These are phyloP conservation scores for Ustilago loliicola DNA, from an alignment of 1,284 basidiomycete genomes.

Conservation along the genomic window DNA sequence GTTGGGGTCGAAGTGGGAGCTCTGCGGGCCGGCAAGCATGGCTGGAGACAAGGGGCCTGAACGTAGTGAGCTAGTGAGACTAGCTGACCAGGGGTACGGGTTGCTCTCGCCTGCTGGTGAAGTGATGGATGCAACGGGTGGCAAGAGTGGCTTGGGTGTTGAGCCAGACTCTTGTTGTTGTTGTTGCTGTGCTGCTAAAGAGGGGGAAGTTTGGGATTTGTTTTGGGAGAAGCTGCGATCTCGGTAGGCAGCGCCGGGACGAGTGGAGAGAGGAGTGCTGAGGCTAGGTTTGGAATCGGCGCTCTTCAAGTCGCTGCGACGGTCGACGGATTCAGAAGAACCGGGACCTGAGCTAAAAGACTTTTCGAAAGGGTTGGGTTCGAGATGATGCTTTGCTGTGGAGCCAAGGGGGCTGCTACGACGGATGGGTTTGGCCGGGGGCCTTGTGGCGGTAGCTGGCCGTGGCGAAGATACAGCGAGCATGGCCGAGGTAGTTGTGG, in stretches of 20 bases:
- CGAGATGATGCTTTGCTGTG: constrained; percentile 74
- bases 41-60: constrained; percentile 92
- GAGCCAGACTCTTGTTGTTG: constrained; percentile 26
- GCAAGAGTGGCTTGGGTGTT: constrained; percentile 74
- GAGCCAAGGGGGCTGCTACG: constrained; percentile 33
- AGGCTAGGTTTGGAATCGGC: constrained; percentile 28
- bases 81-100: constrained; percentile 56
- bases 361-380: constrained; percentile 96
- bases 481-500: constrained; percentile 22
- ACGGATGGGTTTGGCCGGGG: constrained; percentile 41
- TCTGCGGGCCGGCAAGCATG: constrained; percentile 88
- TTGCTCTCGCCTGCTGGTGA: constrained; percentile 79
- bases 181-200: neutral
- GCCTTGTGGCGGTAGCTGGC: constrained; percentile 50
- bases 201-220: constrained; percentile 47
- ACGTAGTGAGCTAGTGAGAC: constrained; percentile 78
- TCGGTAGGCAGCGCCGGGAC: constrained; percentile 49
- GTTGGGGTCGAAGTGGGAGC: constrained; percentile 78
- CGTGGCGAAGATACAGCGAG: constrained; percentile 33
- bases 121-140: constrained; percentile 85
- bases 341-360: constrained; percentile 79
- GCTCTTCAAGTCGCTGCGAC: constrained; percentile 38
- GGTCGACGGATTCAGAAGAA: constrained; percentile 63
- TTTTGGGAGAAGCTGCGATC: constrained; percentile 35
- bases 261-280: constrained; percentile 52